A percentile compares a stretch with the other conserved stretches of the same genome.
These are phyloP conservation scores for Serendipita sp. DNA, from an alignment of 768 basidiomycete species.

Conservation along the genomic window DNA sequence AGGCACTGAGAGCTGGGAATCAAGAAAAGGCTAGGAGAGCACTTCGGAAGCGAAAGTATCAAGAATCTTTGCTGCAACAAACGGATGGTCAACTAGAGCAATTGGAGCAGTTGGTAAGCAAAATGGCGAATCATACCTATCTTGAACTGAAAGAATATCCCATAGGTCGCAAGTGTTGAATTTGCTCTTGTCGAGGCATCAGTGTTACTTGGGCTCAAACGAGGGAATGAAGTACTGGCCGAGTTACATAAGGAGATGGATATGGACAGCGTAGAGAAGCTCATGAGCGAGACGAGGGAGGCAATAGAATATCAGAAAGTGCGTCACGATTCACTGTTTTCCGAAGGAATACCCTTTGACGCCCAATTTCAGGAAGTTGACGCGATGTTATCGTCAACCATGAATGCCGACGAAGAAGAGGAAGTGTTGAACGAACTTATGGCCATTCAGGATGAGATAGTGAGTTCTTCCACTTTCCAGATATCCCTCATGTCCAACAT, in stretches of 20 bases:
- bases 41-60: constrained; percentile 82
- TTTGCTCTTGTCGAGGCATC: constrained; percentile 90
- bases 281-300: constrained; percentile 85
- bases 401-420: constrained; percentile 85
- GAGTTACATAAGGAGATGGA: constrained; percentile 92
- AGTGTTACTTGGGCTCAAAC: constrained; percentile 80
- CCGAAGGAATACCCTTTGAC: constrained; percentile 6
- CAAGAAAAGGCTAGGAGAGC: constrained; percentile 82
- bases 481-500: not conserved
- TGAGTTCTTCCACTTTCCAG: constrained; percentile 22
- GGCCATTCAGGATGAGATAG: constrained; percentile 47
- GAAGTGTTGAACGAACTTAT: constrained; percentile 74
- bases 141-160: not conserved
- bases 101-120: constrained; percentile 69
- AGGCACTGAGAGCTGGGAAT: constrained; percentile 63
- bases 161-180: constrained; percentile 87
- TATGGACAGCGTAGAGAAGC: constrained; percentile 79
- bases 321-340: constrained; percentile 15
- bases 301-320: constrained; percentile 86
- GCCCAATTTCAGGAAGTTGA: constrained; percentile 63
- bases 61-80: constrained; percentile 70
- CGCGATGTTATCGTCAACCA: constrained; percentile 64
- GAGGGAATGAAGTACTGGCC: constrained; percentile 85
- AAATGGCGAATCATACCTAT: not conserved
- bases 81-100: constrained; percentile 84